Evolutionary conservation across 257 asterid genomes (phyloP), one percentile per base, ranked within the genome.

Genomic region (Rehmannia glutinosa): DNA sequence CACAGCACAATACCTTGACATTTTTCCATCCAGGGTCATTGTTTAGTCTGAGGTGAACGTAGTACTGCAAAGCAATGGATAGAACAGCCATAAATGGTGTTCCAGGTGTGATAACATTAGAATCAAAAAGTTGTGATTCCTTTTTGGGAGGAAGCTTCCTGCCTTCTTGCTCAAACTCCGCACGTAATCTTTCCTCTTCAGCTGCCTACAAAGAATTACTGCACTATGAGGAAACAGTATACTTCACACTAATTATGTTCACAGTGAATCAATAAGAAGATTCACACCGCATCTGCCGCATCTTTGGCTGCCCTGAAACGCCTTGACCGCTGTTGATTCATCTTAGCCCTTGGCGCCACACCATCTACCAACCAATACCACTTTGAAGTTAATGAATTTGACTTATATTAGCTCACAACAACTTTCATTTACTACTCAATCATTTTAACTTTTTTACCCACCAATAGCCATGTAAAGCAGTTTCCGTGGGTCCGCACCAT

Each of bases 301-400:
- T 92, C 98, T 84, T 92, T 89, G 72, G 97, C 98, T 20, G 98
- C 96, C 72, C 98, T 82, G 68, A 92, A 92, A 77, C 98, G 98
- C 82, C 98, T 82, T 33, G 98, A 87, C 63, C 98, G 79, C 74
- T 92, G 98, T 73, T 92, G 98, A 78, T 92, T 92, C 98, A 92
- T 92, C 82, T 92, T 92, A 19, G 98, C 98, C 83, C 98, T 87
- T 20, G 98, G 98, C 17, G 98, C 98, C 78, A 91, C 98, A 43
- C 98, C 98, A 85, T 92, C 98, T 92, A 73, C 53, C 70, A 78
- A 47, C 6, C 8, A 70, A 55, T 53, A 61, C 35, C 57, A 72
- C 58, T 70, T 51, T 57, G 33, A 43, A 67, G n/a, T 27, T 32
- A 47, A 66, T 41, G 23, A 25, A 39, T 58, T 62, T 69, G 23